Evolutionary conservation across 2,329 filamentous ascomycete species (phyloP).

Genomic region (Cladophialophora yegresii): DNA sequence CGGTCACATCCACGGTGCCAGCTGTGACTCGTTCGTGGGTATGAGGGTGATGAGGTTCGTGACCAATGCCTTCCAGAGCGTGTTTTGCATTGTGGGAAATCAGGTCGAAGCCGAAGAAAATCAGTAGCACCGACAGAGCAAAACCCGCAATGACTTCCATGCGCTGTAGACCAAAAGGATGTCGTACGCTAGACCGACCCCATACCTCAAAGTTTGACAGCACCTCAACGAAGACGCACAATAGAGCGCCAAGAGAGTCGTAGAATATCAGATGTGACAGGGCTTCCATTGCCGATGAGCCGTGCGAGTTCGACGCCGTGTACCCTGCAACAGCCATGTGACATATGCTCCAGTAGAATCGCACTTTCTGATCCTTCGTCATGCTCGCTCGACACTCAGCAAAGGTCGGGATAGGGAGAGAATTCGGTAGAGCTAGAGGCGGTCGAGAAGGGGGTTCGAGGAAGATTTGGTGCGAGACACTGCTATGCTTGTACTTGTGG

Average conservation of each 20-base stretch:
- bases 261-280: slow-evolving; percentile 93
- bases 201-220: slow-evolving; percentile 97
- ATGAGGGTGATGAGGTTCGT: slow-evolving; percentile 72
- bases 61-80: slow-evolving; percentile 72
- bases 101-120: slow-evolving; percentile 97
- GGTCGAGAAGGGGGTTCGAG: slow-evolving; percentile 84
- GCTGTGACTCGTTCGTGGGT: slow-evolving; percentile 67
- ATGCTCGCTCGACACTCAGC: slow-evolving; percentile 87
- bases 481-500: slow-evolving; percentile 97
- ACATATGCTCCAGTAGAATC: slow-evolving; percentile 85
- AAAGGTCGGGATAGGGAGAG: slow-evolving; percentile 85
- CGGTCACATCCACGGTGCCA: slow-evolving; percentile 78
- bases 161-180: slow-evolving; percentile 89
- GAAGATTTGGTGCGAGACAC: slow-evolving; percentile 94
- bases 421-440: slow-evolving; percentile 85
- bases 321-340: slow-evolving; percentile 81
- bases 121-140: slow-evolving; percentile 89
- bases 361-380: slow-evolving; percentile 79
- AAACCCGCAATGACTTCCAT: slow-evolving; percentile 94
- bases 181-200: slow-evolving; percentile 86
- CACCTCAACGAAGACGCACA: slow-evolving; percentile 90
- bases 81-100: slow-evolving; percentile 93
- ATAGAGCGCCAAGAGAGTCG: slow-evolving; percentile 85
- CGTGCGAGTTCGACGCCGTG: slow-evolving; percentile 81
- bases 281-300: slow-evolving; percentile 86